Conservation (phyloP, 495 filamentous ascomycete genomes). For the Penicillium waksmanii region DNA sequence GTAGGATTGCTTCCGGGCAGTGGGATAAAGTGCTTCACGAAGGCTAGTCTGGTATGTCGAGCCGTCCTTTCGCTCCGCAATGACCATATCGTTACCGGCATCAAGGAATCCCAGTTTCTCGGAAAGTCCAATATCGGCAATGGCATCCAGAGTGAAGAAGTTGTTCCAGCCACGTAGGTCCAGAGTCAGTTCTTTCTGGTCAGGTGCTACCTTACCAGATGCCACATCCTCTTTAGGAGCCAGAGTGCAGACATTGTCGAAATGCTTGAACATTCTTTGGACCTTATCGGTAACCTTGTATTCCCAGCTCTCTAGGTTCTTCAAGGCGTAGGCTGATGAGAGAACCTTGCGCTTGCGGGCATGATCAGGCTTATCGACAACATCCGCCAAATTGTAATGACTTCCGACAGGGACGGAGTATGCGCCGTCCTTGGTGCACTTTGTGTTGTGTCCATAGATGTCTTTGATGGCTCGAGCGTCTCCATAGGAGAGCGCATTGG, state of each 20-base stretch:
- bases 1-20: conserved; percentile 44
- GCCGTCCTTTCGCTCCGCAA: conserved; percentile 45
- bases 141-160: conserved; percentile 53
- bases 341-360: conserved; percentile 54
- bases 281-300: conserved; percentile 58
- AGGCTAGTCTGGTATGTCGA: conserved; percentile 43
- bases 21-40: conserved; percentile 51
- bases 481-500: conserved; percentile 55
- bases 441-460: conserved; percentile 59
- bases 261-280: conserved; percentile 42
- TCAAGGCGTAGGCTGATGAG: conserved; percentile 55
- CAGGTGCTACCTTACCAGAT: conserved; percentile 28
- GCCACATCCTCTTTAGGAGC: conserved; percentile 27
- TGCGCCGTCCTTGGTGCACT: conserved; percentile 51
- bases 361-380: conserved; percentile 52
- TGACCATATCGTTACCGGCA: conserved; percentile 44
- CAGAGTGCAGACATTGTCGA: conserved; percentile 40
- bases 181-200: conserved; percentile 34
- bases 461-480: conserved; percentile 54
- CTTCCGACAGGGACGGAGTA: conserved; percentile 46
- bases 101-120: conserved; percentile 58
- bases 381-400: conserved; percentile 51
- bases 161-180: conserved; percentile 51
- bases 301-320: conserved; percentile 60
- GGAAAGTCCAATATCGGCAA: conserved; percentile 56